phyloP scores from a whole-genome alignment of 1,284 basidiomycete species.

The Boletus sp. region DNA sequence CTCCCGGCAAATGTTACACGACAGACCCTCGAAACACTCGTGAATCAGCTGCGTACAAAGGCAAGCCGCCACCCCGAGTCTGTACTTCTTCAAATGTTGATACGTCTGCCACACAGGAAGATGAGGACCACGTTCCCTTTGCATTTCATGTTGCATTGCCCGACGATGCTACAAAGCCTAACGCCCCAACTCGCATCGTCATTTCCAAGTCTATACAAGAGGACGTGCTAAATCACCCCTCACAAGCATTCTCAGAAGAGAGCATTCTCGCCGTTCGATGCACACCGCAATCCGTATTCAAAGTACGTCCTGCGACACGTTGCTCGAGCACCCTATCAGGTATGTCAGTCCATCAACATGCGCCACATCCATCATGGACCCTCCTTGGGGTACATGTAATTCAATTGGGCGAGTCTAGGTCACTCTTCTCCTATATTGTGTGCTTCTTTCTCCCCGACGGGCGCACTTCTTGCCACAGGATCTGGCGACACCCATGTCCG shows the following conservation, averaged over 20 bases:
- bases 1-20: conserved; percentile 84
- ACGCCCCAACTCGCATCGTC: conserved; percentile 72
- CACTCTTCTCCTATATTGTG: conserved; percentile 94
- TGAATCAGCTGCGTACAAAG: conserved; percentile 78
- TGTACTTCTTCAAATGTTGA: neutral
- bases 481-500: conserved; percentile 93
- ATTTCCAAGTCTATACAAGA: conserved; percentile 75
- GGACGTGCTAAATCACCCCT: conserved; percentile 73
- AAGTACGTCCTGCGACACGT: conserved; percentile 87
- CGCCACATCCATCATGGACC: conserved; percentile 3
- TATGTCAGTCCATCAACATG: conserved; percentile 33
- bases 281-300: conserved; percentile 94
- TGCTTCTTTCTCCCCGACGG: conserved; percentile 93
- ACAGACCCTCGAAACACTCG: conserved; percentile 78
- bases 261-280: conserved; percentile 85
- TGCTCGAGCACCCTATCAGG: conserved; percentile 91
- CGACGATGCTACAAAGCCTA: conserved; percentile 46
- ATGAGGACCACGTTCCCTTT: conserved; percentile 87
- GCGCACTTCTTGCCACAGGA: conserved; percentile 87
- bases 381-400: conserved; percentile 4
- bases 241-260: conserved; percentile 75
- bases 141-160: conserved; percentile 80
- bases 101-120: conserved; percentile 37
- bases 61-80: conserved; percentile 37
- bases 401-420: conserved; percentile 43